Evolutionary conservation across 73 alveolate species (phyloP).

Genomic region (Symbiodinium pilosum): DNA sequence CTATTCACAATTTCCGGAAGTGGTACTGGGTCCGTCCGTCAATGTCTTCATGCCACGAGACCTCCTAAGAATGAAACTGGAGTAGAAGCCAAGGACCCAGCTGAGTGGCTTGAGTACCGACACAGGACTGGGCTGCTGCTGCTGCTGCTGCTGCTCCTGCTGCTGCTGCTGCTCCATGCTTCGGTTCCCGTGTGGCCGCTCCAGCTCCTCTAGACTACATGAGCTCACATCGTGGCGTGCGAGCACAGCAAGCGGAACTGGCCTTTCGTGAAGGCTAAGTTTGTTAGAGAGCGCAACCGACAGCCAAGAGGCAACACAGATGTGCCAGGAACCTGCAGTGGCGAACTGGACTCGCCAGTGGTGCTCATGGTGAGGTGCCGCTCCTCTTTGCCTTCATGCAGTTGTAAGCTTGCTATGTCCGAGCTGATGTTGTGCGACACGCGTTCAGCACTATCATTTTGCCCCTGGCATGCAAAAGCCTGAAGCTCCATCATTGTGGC

Average conservation of each 20-base stretch:
- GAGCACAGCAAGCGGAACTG: too few relatives aligned
- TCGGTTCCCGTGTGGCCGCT: not conserved
- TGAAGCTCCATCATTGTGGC: not conserved
- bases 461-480: too few relatives aligned
- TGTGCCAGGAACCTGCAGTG: slow-evolving; percentile 78
- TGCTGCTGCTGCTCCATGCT: not conserved
- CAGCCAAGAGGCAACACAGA: not conserved
- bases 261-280: too few relatives aligned
- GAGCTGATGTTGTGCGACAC: too few relatives aligned
- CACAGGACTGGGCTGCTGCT: not conserved
- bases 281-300: not conserved
- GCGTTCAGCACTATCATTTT: too few relatives aligned
- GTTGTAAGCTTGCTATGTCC: too few relatives aligned
- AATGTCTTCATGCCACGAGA: too few relatives aligned
- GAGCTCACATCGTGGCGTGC: too few relatives aligned
- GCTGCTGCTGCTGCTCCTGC: not conserved
- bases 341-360: slow-evolving; percentile 93
- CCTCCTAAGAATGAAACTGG: too few relatives aligned
- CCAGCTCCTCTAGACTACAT: not conserved
- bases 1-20: too few relatives aligned
- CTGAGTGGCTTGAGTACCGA: not conserved
- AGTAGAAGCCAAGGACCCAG: not conserved
- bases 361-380: slow-evolving; percentile 80
- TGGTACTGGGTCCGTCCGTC: too few relatives aligned
- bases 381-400: too few relatives aligned